These are phyloP conservation scores for Tulasnella sp. DNA, from an alignment of 768 basidiomycete species.

Conservation along the genomic window DNA sequence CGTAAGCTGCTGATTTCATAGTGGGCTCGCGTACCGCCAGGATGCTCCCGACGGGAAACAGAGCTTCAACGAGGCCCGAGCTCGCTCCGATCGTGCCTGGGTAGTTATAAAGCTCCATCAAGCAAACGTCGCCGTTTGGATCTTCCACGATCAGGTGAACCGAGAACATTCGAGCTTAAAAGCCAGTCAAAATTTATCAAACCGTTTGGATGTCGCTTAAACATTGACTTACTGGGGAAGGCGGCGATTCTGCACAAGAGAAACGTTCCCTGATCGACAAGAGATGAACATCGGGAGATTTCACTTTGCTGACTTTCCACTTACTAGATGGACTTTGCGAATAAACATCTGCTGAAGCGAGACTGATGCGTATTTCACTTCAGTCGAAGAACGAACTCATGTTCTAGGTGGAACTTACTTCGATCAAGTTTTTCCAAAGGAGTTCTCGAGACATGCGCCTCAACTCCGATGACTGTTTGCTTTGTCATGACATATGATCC, in stretches of 20 bases:
- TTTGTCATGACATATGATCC: background rate
- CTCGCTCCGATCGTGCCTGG: conserved; percentile 19
- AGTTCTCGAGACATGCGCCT: background rate
- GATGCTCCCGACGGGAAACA: conserved; percentile 23
- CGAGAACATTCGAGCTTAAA: background rate
- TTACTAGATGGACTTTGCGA: conserved; percentile 1
- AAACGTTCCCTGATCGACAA: background rate
- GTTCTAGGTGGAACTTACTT: background rate
- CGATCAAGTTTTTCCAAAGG: background rate
- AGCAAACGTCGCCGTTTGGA: conserved; percentile 18
- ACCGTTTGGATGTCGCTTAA: background rate
- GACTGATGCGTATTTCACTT: background rate
- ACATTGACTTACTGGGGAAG: background rate
- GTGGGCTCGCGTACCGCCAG: conserved; percentile 27
- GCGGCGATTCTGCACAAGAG: background rate
- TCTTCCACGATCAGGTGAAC: conserved; percentile 21
- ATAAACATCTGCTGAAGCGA: background rate
- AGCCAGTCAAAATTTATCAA: background rate
- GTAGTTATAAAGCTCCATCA: conserved; percentile 22
- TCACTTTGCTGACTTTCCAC: background rate
- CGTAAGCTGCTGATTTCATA: conserved; percentile 17
- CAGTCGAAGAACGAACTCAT: too few relatives aligned
- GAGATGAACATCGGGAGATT: background rate
- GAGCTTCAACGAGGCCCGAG: conserved; percentile 18
- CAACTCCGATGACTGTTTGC: background rate